Evolutionary conservation across 23 red algal genomes (phyloP).

Genomic region (Gracilaria gracilis): DNA sequence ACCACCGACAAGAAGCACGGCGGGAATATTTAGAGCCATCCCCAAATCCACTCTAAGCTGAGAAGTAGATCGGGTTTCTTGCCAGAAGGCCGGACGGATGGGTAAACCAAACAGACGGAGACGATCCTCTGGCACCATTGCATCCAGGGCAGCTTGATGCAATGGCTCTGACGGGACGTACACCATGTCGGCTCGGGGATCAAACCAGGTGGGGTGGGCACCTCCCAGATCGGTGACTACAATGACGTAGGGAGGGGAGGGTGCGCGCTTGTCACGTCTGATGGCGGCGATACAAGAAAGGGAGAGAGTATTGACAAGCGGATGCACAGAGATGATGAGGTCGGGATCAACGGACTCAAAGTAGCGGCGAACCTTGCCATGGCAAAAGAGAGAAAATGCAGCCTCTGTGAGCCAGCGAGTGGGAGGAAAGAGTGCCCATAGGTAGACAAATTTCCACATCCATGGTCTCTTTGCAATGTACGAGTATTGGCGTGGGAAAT

Average conservation of each 20-base stretch:
- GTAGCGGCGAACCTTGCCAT: conserved; percentile 74
- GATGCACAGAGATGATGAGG: conserved; percentile 93
- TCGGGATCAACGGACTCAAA: conserved; percentile 68
- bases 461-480: conserved; percentile 85
- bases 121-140: conserved; percentile 49
- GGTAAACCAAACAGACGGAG: conserved; percentile 89
- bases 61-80: conserved; percentile 32
- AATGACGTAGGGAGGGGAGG: conserved; percentile 77
- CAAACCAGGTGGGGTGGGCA: conserved; percentile 97
- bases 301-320: conserved; percentile 83
- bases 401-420: conserved; percentile 86
- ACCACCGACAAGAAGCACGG: conserved; percentile 91
- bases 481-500: conserved; percentile 84
- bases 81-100: conserved; percentile 85
- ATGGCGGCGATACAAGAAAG: conserved; percentile 67
- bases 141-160: conserved; percentile 54
- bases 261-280: conserved; percentile 11
- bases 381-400: conserved; percentile 73
- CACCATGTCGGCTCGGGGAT: conserved; percentile 67
- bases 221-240: conserved; percentile 96
- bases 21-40: conserved; percentile 61
- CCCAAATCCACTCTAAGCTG: conserved; percentile 55
- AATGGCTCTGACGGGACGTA: conserved; percentile 87
- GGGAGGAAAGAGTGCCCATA: conserved; percentile 76
- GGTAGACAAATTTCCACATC: conserved; percentile 84